Percentiles rank a stretch among this genome's conserved stretches.
phyloP scores from a whole-genome alignment of 2,329 filamentous ascomycete genomes.

The Penicillium hordei region DNA sequence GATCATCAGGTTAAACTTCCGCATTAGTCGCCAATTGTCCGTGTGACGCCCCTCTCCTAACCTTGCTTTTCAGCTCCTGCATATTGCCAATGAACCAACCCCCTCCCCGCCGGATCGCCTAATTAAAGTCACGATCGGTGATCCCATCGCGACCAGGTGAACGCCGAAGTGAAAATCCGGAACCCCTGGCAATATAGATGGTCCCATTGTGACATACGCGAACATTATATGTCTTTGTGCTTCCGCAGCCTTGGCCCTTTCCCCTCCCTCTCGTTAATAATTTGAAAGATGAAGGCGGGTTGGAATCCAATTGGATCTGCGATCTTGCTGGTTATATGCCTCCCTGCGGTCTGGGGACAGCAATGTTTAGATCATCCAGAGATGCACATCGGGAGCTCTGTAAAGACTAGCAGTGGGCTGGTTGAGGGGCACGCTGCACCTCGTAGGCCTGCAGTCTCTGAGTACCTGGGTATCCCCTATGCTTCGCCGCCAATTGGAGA shows the following conservation, averaged over 20 bases:
- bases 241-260: not conserved
- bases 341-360: conserved; percentile 3
- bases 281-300: not conserved
- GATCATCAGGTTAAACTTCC: too few relatives aligned
- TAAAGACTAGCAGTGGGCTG: conserved; percentile 26
- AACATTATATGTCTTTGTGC: not conserved
- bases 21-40: too few relatives aligned
- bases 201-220: too few relatives aligned
- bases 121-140: too few relatives aligned
- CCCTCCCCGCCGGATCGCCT: too few relatives aligned
- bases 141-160: too few relatives aligned
- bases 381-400: conserved; percentile 5
- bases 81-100: too few relatives aligned
- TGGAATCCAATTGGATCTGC: conserved; percentile 4
- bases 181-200: too few relatives aligned
- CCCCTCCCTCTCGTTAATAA: not conserved
- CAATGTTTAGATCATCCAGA: not conserved
- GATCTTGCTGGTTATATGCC: conserved; percentile 1
- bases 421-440: conserved; percentile 24
- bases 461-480: conserved; percentile 33
- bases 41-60: too few relatives aligned
- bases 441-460: conserved; percentile 18
- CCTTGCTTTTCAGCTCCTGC: too few relatives aligned
- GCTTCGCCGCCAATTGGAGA: conserved; percentile 28
- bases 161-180: too few relatives aligned